phyloP scores from a whole-genome alignment of 192 early-diverging fungal genomes.

The Thoreauomyces humboldtii region DNA sequence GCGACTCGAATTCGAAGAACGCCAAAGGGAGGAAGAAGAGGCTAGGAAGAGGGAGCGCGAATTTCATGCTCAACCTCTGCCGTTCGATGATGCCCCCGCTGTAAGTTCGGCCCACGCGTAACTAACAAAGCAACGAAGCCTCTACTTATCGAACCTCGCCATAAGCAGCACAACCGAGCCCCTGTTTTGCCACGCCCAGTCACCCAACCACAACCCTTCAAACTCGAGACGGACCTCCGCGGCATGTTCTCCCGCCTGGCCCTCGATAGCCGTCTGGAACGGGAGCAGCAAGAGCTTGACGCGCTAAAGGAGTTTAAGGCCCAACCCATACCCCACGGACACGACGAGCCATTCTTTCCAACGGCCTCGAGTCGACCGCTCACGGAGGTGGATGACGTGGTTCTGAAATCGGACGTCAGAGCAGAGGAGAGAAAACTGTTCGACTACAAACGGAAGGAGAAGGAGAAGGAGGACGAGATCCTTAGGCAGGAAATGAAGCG shows the following conservation, averaged over 20 bases:
- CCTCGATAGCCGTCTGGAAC: conserved; percentile 41
- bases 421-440: conserved; percentile 65
- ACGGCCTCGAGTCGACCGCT: conserved; percentile 49
- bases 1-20: conserved; percentile 52
- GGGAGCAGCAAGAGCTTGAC: conserved; percentile 26
- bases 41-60: conserved; percentile 39
- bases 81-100: conserved; percentile 30
- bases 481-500: conserved; percentile 47
- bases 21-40: conserved; percentile 41
- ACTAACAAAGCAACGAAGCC: background rate
- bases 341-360: conserved; percentile 58
- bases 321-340: conserved; percentile 46
- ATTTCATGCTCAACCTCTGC: conserved; percentile 58
- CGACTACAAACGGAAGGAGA: conserved; percentile 53
- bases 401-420: conserved; percentile 56
- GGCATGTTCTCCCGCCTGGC: conserved; percentile 44
- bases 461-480: conserved; percentile 55
- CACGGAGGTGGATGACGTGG: conserved; percentile 48
- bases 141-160: background rate
- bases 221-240: conserved; percentile 53
- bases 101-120: background rate
- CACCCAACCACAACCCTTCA: conserved; percentile 60
- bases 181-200: conserved; percentile 25
- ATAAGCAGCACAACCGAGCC: background rate
- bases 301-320: conserved; percentile 50